These are phyloP conservation scores for Aspergillus melleus DNA, from an alignment of 2,329 filamentous ascomycete genomes.

Conservation along the genomic window DNA sequence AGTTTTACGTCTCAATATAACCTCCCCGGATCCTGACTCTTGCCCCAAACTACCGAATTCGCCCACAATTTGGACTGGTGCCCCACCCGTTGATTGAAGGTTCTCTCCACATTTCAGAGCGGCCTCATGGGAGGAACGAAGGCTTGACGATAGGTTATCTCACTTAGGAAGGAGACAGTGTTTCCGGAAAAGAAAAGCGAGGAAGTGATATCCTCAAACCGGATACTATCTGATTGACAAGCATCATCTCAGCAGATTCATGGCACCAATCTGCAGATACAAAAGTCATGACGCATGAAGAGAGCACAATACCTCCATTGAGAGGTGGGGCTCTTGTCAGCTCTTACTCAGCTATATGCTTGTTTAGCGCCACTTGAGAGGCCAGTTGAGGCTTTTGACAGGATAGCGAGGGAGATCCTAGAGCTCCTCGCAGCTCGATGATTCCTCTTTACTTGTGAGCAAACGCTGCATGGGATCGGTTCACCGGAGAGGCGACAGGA, in stretches of 20 bases:
- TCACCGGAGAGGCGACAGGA: not conserved
- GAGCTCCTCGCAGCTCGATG: not conserved
- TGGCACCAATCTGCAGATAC: too few relatives aligned
- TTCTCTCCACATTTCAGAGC: constrained; percentile 6
- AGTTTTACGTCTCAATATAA: not conserved
- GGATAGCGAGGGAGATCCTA: not conserved
- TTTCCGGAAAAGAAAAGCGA: too few relatives aligned
- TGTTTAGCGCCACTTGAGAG: not conserved
- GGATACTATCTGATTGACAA: too few relatives aligned
- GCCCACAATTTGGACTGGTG: constrained; percentile 1
- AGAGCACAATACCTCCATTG: not conserved
- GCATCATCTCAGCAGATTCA: too few relatives aligned
- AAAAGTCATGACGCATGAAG: too few relatives aligned
- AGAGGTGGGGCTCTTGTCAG: not conserved
- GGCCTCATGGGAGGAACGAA: not conserved
- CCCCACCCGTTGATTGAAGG: constrained; percentile 5
- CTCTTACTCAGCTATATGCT: not conserved
- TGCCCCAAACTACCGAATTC: constrained; percentile 1
- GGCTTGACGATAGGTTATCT: not conserved
- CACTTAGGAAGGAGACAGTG: too few relatives aligned
- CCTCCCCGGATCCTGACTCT: not conserved
- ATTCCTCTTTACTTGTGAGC: not conserved
- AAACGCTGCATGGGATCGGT: not conserved
- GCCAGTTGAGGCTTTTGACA: not conserved
- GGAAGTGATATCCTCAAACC: too few relatives aligned